Conservation (phyloP, 2,329 filamentous ascomycete genomes). For the Colletotrichum incanum region DNA sequence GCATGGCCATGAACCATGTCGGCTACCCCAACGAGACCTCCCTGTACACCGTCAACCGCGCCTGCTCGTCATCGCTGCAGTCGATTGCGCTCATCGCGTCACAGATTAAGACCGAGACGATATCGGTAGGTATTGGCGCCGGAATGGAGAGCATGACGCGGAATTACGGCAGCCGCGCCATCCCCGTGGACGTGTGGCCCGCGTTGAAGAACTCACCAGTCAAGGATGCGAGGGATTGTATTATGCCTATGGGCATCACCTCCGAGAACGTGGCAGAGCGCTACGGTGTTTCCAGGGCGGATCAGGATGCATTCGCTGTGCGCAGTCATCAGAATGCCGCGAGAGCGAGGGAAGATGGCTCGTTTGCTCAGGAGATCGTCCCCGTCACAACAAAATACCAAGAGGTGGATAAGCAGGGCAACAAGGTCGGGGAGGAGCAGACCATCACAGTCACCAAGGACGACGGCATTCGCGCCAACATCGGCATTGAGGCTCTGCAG, state of each 20-base stretch:
- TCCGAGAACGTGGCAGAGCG: conserved; percentile 88
- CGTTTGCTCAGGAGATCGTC: conserved; percentile 85
- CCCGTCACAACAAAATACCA: conserved; percentile 81
- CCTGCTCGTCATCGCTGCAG: conserved; percentile 85
- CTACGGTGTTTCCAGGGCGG: conserved; percentile 80
- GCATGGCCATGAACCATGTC: conserved; percentile 91
- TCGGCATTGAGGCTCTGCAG: conserved; percentile 79
- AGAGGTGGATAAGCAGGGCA: conserved; percentile 74
- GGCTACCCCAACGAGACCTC: conserved; percentile 81
- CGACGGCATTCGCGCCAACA: conserved; percentile 83
- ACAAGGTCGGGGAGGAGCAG: conserved; percentile 69
- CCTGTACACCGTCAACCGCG: conserved; percentile 91
- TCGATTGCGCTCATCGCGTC: conserved; percentile 83
- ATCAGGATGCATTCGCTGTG: conserved; percentile 88
- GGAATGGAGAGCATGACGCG: conserved; percentile 98
- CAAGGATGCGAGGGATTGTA: conserved; percentile 84
- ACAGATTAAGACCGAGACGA: conserved; percentile 81
- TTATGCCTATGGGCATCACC: conserved; percentile 95
- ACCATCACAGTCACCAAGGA: conserved; percentile 81
- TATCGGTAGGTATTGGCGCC: conserved; percentile 83
- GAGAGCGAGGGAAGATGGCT: conserved; percentile 76
- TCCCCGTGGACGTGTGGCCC: conserved; percentile 86
- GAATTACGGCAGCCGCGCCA: conserved; percentile 89
- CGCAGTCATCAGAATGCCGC: conserved; percentile 82
- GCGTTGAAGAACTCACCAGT: conserved; percentile 75